Conservation (phyloP, 108 stramenopile species). For the Stephanodiscus triporus region DNA sequence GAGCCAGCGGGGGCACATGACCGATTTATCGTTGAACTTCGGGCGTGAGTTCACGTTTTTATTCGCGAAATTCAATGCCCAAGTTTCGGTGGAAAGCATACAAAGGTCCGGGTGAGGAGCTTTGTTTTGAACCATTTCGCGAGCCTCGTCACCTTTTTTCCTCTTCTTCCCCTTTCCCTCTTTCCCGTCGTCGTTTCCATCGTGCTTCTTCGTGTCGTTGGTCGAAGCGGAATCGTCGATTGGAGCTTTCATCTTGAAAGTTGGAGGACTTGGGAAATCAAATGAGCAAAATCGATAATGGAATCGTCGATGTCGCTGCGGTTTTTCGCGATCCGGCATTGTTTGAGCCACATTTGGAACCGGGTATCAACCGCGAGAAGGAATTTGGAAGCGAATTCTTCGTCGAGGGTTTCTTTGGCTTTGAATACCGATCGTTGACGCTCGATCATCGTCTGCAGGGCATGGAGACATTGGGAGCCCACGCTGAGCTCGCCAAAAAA, state of each 20-base stretch:
- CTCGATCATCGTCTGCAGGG: background rate
- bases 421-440: background rate
- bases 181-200: background rate
- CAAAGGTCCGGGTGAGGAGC: too few species aligned
- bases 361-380: background rate
- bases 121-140: background rate
- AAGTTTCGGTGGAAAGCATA: background rate
- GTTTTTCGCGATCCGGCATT: background rate
- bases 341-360: background rate
- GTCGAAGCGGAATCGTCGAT: too few species aligned
- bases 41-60: background rate
- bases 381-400: background rate
- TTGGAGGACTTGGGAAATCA: background rate
- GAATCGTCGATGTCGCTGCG: background rate
- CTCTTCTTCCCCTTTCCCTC: background rate
- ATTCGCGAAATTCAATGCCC: background rate
- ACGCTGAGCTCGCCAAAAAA: background rate
- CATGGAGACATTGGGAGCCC: background rate
- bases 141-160: background rate
- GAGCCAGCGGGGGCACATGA: background rate
- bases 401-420: background rate
- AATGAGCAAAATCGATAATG: background rate
- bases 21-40: background rate
- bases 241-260: background rate
- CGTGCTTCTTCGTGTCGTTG: background rate